These are phyloP conservation scores for Alternaria postmessia DNA, from an alignment of 2,329 filamentous ascomycete genomes.

Conservation along the genomic window DNA sequence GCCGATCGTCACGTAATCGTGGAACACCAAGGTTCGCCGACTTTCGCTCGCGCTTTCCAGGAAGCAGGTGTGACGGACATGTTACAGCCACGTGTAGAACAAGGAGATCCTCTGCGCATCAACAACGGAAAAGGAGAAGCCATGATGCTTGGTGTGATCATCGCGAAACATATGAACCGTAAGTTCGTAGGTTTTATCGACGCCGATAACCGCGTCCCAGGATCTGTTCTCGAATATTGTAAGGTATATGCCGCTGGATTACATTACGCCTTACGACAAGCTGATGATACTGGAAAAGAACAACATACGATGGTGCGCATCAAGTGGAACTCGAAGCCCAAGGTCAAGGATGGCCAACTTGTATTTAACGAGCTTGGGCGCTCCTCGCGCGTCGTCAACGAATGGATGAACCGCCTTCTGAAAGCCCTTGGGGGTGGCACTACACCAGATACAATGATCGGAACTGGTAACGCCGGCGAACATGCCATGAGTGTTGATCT, in stretches of 20 bases:
- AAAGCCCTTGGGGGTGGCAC: background rate
- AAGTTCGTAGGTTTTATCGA: slow-evolving; percentile 25
- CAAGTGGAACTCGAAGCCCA: slow-evolving; percentile 30
- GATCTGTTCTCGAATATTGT: slow-evolving; percentile 29
- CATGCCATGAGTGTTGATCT: slow-evolving; percentile 26
- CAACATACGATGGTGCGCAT: slow-evolving; percentile 26
- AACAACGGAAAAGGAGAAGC: slow-evolving; percentile 29
- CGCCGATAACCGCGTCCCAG: slow-evolving; percentile 26
- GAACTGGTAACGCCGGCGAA: slow-evolving; percentile 27
- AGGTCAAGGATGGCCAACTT: slow-evolving; percentile 18
- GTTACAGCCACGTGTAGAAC: background rate
- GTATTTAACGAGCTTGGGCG: slow-evolving; percentile 19
- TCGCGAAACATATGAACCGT: slow-evolving; percentile 19
- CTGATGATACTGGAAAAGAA: background rate
- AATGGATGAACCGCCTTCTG: slow-evolving; percentile 23
- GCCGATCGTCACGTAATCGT: slow-evolving; percentile 11
- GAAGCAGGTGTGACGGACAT: slow-evolving; percentile 15
- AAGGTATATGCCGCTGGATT: slow-evolving; percentile 27
- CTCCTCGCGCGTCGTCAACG: slow-evolving; percentile 23
- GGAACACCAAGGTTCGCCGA: slow-evolving; percentile 17
- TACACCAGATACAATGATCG: background rate
- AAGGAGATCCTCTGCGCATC: background rate
- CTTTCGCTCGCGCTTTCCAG: slow-evolving; percentile 20
- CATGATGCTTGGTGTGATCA: slow-evolving; percentile 22
- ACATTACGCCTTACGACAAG: slow-evolving; percentile 10